Evolutionary conservation across 495 filamentous ascomycete genomes (phyloP), one percentile per base, ranked within the genome.

Genomic region (Arthonia radiata): DNA sequence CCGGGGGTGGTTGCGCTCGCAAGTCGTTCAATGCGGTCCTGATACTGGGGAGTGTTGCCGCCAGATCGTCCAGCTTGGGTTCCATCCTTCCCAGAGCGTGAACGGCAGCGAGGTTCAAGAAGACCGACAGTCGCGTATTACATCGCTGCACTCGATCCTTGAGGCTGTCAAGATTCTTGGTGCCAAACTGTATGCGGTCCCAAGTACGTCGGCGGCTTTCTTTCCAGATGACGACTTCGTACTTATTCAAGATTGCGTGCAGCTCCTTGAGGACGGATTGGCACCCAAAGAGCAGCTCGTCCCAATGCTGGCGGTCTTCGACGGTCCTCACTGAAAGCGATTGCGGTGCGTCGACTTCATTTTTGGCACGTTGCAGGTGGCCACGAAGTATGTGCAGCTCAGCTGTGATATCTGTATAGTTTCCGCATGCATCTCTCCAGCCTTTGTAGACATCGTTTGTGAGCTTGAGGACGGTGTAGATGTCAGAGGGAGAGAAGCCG

Each of bases 401-500:
- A 17, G 6, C 5, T 11, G 29, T 31, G 18, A 31, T 28, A 26
- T 21, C 15, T 13, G 22, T 14, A 13, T 31, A 26, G 13, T 31
- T 13, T 18, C 29, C 23, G 19, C 29, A 31, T 14, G 29, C 29
- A 16, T 31, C 26, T 13, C 26, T 27, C 29, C 29, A 31, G 19
- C 19, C 19, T 10, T 26, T n/a, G 19, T 31, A 31, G 3, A 15
- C 17, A 14, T 17, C 12, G 9, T 12, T 26, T 4, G 19, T 26
- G 12, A 26, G 11, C 23, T 31, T 18, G 13, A 23, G 24, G 3
- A 31, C 3, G 3, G 23, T n/a, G 15, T 25, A 11, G 10, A 31
- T 31, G 19, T 26, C 29, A 14, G 14, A 13, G 11, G 26, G 6
- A 6, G 15, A 31, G 29, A 31, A 31, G 16, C 29, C 19, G 19